Conservation (phyloP, 1,139 yeast species). For the Debaryomycetaceae sp. region DNA sequence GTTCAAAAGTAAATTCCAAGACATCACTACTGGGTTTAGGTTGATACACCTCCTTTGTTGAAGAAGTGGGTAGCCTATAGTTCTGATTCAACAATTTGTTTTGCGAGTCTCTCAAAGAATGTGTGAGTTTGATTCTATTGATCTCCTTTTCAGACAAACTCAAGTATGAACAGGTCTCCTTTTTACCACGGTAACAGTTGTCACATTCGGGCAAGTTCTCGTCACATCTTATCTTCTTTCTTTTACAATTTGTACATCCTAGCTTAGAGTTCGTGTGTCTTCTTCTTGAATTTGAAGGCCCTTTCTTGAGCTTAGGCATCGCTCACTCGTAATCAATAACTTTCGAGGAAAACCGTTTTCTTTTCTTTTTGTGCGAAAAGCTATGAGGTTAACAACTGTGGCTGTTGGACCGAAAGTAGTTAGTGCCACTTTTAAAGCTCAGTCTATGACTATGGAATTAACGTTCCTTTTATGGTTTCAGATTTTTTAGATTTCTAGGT, state of each 20-base stretch:
- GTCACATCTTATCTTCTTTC: slow-evolving; percentile 45
- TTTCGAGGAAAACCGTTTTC: neutral
- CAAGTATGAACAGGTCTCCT: slow-evolving; percentile 32
- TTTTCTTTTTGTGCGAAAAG: neutral
- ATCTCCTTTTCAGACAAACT: slow-evolving; percentile 21
- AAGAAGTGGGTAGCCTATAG: slow-evolving; percentile 27
- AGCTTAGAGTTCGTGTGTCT: slow-evolving; percentile 41
- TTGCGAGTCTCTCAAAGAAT: slow-evolving; percentile 26
- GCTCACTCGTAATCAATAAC: neutral
- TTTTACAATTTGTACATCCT: slow-evolving; percentile 44
- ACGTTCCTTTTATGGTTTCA: neutral
- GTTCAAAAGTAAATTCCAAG: slow-evolving; percentile 25
- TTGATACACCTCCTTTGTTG: slow-evolving; percentile 5
- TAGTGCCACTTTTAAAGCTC: no score
- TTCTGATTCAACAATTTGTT: slow-evolving; percentile 24
- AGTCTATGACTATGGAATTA: neutral
- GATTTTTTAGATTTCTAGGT: no score
- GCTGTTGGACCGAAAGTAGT: no score
- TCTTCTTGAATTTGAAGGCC: slow-evolving; percentile 15
- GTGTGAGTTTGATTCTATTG: slow-evolving; percentile 25
- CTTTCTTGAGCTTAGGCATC: neutral
- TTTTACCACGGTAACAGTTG: slow-evolving; percentile 34
- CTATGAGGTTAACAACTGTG: no score
- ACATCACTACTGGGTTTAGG: slow-evolving; percentile 1
- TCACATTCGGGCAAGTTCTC: slow-evolving; percentile 41